Base-by-base conservation (phyloP, 495 filamentous ascomycete species). In the Hyaloscypha finlandica region DNA sequence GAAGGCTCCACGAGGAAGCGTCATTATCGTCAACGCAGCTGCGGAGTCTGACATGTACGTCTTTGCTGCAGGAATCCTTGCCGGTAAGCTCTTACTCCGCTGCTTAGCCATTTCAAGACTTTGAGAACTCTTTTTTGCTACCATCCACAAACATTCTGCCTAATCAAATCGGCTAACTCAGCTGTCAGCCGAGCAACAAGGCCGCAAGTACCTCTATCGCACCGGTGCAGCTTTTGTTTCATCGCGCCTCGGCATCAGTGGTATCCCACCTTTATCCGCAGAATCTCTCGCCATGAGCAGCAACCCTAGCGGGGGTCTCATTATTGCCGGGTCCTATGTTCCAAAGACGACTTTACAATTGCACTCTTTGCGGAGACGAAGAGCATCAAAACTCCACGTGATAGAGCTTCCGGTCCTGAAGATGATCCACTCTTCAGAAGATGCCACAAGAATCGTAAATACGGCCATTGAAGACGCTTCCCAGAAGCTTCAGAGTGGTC, bases 171-270 rank as follows among this genome's bases (percentile, higher is more conserved):
- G 12, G 35, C 35, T 37, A 12, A 37, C 3, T 12, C 6, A 37
- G 35, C 35, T 37, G 35, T 37, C 35, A 78, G 81, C 80, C 65
- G 77, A 80, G 69, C 70, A 74, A 3, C 67, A 77, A 51, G 81
- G 80, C 3, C 82, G 79, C 63, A 79, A 78, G 59, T 84, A 79
- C 71, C 77, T 85, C 62, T 85, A 81, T 73, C 81, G 83, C 57
- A 82, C 83, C 3, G 82, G 80, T 48, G 83, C 83, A 48, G 80
- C 83, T 22, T 85, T 85, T 63, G 83, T 86, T 39, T 86, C 83
- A n/a, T 79, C 81, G 0, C 74, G 80, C 16, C 80, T 86, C 14
- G 83, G 79, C 2, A 84, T 86, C 65, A 72, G 70, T 3, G 77
- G 76, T 8, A 81, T 79, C 51, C 61, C 77, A 2, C 83, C 83